A percentile compares a stretch with the other conserved stretches of the same genome.
Evolutionary conservation across 2,329 filamentous ascomycete species (phyloP).

Genomic region (Pochonia chlamydosporia): DNA sequence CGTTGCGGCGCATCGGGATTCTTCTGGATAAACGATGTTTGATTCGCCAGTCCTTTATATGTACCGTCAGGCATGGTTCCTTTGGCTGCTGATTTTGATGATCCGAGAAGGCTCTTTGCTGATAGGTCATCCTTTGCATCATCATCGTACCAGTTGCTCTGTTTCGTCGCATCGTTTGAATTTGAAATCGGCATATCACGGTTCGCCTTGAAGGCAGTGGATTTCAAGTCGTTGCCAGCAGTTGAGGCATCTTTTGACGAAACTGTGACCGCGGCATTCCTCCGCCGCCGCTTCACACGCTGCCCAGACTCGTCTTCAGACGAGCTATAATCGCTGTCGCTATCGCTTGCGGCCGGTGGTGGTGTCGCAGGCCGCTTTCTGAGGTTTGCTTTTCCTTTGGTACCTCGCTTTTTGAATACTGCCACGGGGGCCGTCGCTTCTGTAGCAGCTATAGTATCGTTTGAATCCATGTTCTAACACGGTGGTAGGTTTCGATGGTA

Average conservation of each 20-base stretch:
- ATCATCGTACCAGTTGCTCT: slow-evolving; percentile 85
- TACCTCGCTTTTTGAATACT: slow-evolving; percentile 80
- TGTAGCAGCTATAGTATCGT: not conserved
- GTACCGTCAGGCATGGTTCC: slow-evolving; percentile 52
- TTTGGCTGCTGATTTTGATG: slow-evolving; percentile 36
- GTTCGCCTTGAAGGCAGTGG: slow-evolving; percentile 55
- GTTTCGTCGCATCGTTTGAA: slow-evolving; percentile 84
- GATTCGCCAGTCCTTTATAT: slow-evolving; percentile 71
- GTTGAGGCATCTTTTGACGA: slow-evolving; percentile 45
- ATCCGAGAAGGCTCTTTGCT: slow-evolving; percentile 52
- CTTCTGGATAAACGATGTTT: slow-evolving; percentile 70
- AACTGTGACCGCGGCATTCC: slow-evolving; percentile 58
- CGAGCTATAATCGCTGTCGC: slow-evolving; percentile 59
- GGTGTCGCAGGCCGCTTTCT: slow-evolving; percentile 78
- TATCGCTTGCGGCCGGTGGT: slow-evolving; percentile 58
- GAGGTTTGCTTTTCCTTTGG: slow-evolving; percentile 69
- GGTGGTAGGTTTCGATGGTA: not conserved
- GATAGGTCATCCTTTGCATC: slow-evolving; percentile 42
- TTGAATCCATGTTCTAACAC: slow-evolving; percentile 6
- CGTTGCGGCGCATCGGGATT: slow-evolving; percentile 67
- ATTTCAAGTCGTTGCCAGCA: slow-evolving; percentile 32
- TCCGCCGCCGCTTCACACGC: slow-evolving; percentile 73
- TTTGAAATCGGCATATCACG: slow-evolving; percentile 56
- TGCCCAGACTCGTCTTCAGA: slow-evolving; percentile 73
- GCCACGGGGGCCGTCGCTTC: slow-evolving; percentile 42